A percentile compares a stretch with the other conserved stretches of the same genome.
Conservation (phyloP, 306 rosid species). For the Prunus kanzakura region DNA sequence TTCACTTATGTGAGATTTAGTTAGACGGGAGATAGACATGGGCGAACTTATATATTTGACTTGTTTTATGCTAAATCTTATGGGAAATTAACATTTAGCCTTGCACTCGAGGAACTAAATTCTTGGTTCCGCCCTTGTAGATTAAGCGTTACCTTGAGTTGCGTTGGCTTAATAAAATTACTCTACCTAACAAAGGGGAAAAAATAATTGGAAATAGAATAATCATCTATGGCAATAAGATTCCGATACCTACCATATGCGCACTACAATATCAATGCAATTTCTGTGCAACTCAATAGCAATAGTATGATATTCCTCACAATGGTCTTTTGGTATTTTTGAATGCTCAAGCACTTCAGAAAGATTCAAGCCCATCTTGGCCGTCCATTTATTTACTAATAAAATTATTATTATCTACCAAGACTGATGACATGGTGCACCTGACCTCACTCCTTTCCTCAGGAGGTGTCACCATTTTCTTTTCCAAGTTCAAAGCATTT, state of each 20-base stretch:
- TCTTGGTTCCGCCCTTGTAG: too few species aligned
- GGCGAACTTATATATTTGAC: too few species aligned
- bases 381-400: conserved; percentile 2
- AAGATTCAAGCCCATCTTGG: conserved; percentile 4
- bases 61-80: too few species aligned
- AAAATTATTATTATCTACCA: not conserved
- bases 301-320: not conserved
- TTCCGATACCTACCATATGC: not conserved
- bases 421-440: conserved; percentile 10
- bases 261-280: not conserved
- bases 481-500: not conserved
- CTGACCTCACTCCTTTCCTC: not conserved
- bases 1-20: too few species aligned
- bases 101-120: too few species aligned
- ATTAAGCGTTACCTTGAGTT: too few species aligned
- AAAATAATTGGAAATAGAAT: not conserved
- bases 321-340: not conserved
- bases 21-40: too few species aligned
- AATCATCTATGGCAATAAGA: not conserved
- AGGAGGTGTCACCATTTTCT: not conserved
- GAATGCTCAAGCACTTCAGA: not conserved
- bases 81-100: too few species aligned
- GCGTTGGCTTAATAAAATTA: too few species aligned
- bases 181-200: not conserved
- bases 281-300: not conserved